Percentiles rank a stretch among this genome's conserved stretches.
Conservation (phyloP, 108 stramenopile species). For the Aurantiochytrium sp. region DNA sequence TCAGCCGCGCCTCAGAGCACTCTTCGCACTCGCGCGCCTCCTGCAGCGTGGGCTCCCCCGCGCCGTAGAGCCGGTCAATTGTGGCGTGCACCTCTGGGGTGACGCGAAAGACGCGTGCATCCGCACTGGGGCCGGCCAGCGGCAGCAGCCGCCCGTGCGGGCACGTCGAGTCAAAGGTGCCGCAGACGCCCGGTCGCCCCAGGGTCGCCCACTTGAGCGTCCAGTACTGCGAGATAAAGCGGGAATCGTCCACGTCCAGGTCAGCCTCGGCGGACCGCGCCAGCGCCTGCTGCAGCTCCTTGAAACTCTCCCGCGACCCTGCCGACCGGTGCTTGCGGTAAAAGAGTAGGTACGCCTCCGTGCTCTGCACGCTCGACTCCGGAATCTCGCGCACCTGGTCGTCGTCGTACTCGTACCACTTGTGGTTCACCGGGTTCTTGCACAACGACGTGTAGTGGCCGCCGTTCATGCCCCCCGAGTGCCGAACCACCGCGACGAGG, state of each 20-base stretch:
- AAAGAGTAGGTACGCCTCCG: not conserved
- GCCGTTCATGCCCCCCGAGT: not conserved
- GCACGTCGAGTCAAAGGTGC: conserved; percentile 1
- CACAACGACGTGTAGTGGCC: conserved; percentile 28
- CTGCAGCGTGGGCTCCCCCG: not conserved
- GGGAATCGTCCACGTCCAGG: not conserved
- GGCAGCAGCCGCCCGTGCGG: not conserved
- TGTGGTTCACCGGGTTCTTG: not conserved
- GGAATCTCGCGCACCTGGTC: not conserved
- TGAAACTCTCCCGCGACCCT: not conserved
- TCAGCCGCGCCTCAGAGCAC: not conserved
- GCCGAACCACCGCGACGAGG: not conserved
- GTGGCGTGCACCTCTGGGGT: not conserved
- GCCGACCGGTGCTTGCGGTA: not conserved
- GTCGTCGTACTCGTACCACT: conserved; percentile 29
- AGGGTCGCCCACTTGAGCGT: conserved; percentile 24
- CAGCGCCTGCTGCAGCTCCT: not conserved
- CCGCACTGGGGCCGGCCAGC: not conserved
- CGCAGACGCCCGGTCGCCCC: not conserved
- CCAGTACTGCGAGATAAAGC: conserved; percentile 15
- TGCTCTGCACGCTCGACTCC: not conserved
- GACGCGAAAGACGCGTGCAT: not conserved
- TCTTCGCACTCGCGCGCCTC: not conserved
- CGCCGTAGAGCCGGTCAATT: not conserved
- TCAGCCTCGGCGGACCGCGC: not conserved